phyloP scores from a whole-genome alignment of 2,329 filamentous ascomycete genomes.

The Xylaria sp. region DNA sequence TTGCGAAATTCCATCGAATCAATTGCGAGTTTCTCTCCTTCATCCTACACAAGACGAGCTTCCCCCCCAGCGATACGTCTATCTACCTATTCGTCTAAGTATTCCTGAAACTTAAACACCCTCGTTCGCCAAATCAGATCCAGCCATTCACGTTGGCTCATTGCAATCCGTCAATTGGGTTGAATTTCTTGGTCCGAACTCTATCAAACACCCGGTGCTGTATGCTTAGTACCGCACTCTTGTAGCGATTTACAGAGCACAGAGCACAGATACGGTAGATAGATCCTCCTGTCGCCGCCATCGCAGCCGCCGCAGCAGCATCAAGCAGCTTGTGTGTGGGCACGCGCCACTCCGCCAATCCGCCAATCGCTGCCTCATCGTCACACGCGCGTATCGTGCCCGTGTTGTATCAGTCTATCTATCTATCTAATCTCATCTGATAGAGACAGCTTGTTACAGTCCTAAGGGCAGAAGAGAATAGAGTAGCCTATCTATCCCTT shows the following conservation, averaged over 20 bases:
- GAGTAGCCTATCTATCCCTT: background rate
- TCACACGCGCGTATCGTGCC: conserved; percentile 30
- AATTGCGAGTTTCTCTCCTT: conserved; percentile 48
- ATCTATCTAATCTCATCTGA: conserved; percentile 33
- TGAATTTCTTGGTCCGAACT: conserved; percentile 25
- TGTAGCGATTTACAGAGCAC: background rate
- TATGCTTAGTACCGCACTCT: conserved; percentile 13
- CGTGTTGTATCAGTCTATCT: conserved; percentile 25
- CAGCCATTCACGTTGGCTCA: conserved; percentile 33
- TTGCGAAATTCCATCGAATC: conserved; percentile 52
- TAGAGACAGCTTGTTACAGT: conserved; percentile 11
- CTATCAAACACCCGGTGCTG: conserved; percentile 15
- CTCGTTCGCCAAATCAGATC: conserved; percentile 46
- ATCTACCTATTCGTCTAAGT: conserved; percentile 40
- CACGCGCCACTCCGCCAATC: conserved; percentile 26
- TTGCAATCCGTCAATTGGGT: conserved; percentile 31
- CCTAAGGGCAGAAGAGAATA: conserved; percentile 11
- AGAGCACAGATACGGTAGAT: conserved; percentile 14
- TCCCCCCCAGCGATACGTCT: conserved; percentile 37
- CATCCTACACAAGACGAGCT: conserved; percentile 47
- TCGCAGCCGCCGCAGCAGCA: background rate
- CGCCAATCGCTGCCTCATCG: conserved; percentile 28
- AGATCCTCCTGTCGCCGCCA: conserved; percentile 5
- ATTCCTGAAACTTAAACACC: conserved; percentile 44
- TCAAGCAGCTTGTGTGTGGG: conserved; percentile 18